Conservation (phyloP, 805 yeast species). For the Suhomyces xylopsoci region DNA sequence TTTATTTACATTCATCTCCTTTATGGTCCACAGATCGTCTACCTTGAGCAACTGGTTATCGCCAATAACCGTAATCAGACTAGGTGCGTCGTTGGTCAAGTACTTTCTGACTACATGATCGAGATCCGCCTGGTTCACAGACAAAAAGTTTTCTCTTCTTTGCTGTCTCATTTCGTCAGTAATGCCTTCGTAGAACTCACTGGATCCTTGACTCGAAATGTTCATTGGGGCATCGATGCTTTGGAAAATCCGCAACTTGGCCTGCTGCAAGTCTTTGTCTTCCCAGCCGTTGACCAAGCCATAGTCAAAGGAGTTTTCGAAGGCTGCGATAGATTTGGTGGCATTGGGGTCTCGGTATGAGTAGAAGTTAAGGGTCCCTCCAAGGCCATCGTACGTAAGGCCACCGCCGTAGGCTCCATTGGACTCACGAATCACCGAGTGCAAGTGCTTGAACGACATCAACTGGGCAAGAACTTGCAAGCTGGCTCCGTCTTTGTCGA, state of each 20-base stretch:
- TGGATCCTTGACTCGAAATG: slow-evolving; percentile 72
- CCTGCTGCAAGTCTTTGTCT: slow-evolving; percentile 73
- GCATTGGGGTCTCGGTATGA: slow-evolving; percentile 96
- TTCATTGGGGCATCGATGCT: slow-evolving; percentile 86
- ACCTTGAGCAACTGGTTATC: slow-evolving; percentile 27
- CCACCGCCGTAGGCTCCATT: slow-evolving; percentile 99
- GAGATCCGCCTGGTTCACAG: slow-evolving; percentile 61
- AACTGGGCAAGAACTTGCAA: slow-evolving; percentile 79
- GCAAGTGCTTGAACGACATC: slow-evolving; percentile 78
- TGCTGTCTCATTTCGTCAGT: slow-evolving; percentile 76
- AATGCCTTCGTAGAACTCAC: slow-evolving; percentile 63
- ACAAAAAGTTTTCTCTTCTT: slow-evolving; percentile 72
- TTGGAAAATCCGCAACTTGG: slow-evolving; percentile 89
- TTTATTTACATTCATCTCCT: slow-evolving; percentile 8
- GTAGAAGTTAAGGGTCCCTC: slow-evolving; percentile 76
- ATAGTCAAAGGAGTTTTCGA: slow-evolving; percentile 39
- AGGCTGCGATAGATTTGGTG: slow-evolving; percentile 59
- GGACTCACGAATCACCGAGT: slow-evolving; percentile 86
- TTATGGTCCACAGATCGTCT: slow-evolving; percentile 17
- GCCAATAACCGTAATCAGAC: slow-evolving; percentile 46
- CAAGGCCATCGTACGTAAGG: slow-evolving; percentile 73
- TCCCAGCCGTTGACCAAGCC: slow-evolving; percentile 45
- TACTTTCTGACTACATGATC: slow-evolving; percentile 66
- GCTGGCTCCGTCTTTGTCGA: slow-evolving; percentile 74
- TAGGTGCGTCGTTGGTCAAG: slow-evolving; percentile 30